Conservation (phyloP, 805 yeast species). For the Pichia cabralensis region DNA sequence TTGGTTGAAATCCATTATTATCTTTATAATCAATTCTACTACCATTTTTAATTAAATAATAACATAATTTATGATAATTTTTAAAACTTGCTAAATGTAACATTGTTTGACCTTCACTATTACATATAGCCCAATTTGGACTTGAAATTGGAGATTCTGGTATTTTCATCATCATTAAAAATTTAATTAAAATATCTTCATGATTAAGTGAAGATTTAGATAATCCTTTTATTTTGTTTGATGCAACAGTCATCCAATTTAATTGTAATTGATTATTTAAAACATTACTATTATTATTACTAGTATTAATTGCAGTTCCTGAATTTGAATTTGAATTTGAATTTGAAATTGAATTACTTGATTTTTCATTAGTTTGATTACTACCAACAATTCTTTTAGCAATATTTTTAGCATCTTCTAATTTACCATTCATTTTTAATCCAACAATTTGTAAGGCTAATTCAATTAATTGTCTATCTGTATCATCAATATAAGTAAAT, state of each 20-base stretch:
- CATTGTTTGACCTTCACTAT: slow-evolving; percentile 76
- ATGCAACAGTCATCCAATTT: slow-evolving; percentile 44
- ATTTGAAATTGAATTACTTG: slow-evolving; percentile 9
- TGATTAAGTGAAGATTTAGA: slow-evolving; percentile 35
- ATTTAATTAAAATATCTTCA: slow-evolving; percentile 39
- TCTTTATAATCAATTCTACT: slow-evolving; percentile 66
- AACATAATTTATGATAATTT: slow-evolving; percentile 54
- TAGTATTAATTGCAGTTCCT: too few relatives aligned
- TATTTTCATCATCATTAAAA: slow-evolving; percentile 49
- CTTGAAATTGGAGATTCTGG: slow-evolving; percentile 49
- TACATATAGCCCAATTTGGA: slow-evolving; percentile 77
- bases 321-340: slow-evolving; percentile 7
- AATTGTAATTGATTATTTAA: slow-evolving; percentile 12
- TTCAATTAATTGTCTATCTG: slow-evolving; percentile 90
- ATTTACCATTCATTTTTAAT: slow-evolving; percentile 87
- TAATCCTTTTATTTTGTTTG: slow-evolving; percentile 38
- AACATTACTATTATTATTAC: slow-evolving; percentile 6
- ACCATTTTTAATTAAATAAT: slow-evolving; percentile 53
- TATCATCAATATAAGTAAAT: slow-evolving; percentile 90
- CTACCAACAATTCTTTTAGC: slow-evolving; percentile 85
- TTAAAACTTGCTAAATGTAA: slow-evolving; percentile 76
- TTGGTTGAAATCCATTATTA: slow-evolving; percentile 73
- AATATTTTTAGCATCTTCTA: slow-evolving; percentile 90
- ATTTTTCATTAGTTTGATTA: slow-evolving; percentile 19
- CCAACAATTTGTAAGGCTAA: slow-evolving; percentile 95